Evolutionary conservation across 345 rosid genomes (phyloP).

Genomic region (Alliaria petiolata): DNA sequence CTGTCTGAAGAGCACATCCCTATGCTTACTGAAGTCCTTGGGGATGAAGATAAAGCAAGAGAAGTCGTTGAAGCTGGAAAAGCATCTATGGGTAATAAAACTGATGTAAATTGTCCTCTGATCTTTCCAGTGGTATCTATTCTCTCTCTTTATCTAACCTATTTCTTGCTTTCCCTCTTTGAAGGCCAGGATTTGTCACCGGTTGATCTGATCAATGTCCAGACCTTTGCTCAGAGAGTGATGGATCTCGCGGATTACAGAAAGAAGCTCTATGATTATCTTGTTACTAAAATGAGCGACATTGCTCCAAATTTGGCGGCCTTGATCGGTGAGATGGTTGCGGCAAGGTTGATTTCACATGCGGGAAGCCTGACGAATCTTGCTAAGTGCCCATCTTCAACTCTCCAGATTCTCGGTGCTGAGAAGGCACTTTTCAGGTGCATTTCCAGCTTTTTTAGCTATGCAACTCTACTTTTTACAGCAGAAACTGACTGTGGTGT

Average conservation of each 20-base stretch:
- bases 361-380: conserved; percentile 97
- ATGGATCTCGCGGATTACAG: conserved; percentile 84
- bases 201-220: conserved; percentile 80
- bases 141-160: neutral
- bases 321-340: conserved; percentile 90
- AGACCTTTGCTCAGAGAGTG: conserved; percentile 76
- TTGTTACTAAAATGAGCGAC: conserved; percentile 82
- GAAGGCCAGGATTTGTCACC: conserved; percentile 88
- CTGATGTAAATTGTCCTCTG: neutral
- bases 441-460: neutral
- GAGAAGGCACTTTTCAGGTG: conserved; percentile 96
- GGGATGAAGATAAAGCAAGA: conserved; percentile 92
- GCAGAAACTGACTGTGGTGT: neutral
- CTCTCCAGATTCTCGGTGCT: conserved; percentile 96
- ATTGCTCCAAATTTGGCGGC: conserved; percentile 95
- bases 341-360: conserved; percentile 91
- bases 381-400: conserved; percentile 98
- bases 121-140: neutral
- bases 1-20: conserved; percentile 58
- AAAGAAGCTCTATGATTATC: conserved; percentile 82
- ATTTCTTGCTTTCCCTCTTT: conserved; percentile 2
- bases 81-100: conserved; percentile 84
- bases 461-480: neutral
- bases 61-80: conserved; percentile 92
- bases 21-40: conserved; percentile 62